Evolutionary conservation across 108 stramenopile genomes (phyloP), one percentile per base, ranked within the genome.

Genomic region (Seminavis robusta): DNA sequence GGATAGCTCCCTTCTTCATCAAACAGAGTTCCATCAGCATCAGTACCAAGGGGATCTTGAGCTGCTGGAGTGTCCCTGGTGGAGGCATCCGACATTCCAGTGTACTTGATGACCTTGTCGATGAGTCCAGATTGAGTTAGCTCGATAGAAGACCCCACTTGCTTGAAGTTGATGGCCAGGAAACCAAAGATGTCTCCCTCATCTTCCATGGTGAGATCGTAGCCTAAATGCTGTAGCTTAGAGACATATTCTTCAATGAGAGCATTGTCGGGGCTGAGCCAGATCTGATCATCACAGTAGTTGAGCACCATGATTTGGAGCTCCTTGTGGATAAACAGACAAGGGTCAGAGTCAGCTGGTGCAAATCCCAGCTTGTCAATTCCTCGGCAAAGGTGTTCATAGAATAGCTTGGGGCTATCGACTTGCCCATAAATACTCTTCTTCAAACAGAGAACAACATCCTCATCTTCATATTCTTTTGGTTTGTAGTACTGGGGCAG

Each of bases 51-150:
- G 26, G 71, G 38, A 20, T n/a, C 26, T 33, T 49, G 43, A 26
- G 60, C 36, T 8, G 73, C 45, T 36, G 79, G 73, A 13, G 55
- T 45, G 8, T 4, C 6, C 31, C 66, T 73, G 13, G 64, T 58
- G 4, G 53, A 54, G 63, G 58, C 47, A 32, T 61, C 53, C 28
- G 61, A 50, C 42, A 79, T 36, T 2, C 82, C 80, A 24, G 79
- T 74, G 3, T 73, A 65, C 0, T 37, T 38, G 25, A 88, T 48
- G 39, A 88, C 74, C 5, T 63, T 56, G 39, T 65, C 61, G 21
- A 64, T 76, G 11, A 79, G 61, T 4, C 81, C 81, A 16, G 52
- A 34, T 59, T 83, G 81, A 4, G 67, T 63, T 29, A 67, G 56
- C 8, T 59, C 21, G 36, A 65, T 6, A 10, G 33, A 27, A 23